Evolutionary conservation across 148 eudicot species (phyloP).

Genomic region (Persicaria maculosa): DNA sequence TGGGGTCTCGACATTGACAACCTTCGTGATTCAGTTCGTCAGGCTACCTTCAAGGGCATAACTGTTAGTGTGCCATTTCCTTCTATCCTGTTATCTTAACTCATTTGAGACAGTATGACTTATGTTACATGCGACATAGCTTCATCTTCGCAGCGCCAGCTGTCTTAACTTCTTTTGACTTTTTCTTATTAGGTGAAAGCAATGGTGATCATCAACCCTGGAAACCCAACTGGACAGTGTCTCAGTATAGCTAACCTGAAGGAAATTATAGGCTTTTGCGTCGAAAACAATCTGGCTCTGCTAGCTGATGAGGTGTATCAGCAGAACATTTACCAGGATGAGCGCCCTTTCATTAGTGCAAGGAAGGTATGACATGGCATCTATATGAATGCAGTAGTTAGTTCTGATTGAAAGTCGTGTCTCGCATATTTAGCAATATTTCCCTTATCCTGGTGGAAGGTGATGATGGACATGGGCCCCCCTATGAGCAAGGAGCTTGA

Average conservation of each 20-base stretch:
- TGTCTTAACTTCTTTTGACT: neutral
- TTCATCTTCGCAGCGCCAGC: neutral
- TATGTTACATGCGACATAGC: neutral
- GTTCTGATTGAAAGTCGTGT: neutral
- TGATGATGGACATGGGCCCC: slow-evolving; percentile 81
- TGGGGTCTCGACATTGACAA: slow-evolving; percentile 93
- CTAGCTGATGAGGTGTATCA: slow-evolving; percentile 98
- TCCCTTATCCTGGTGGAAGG: slow-evolving; percentile 31
- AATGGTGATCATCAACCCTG: slow-evolving; percentile 99
- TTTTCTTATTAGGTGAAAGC: slow-evolving; percentile 66
- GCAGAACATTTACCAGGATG: slow-evolving; percentile 95
- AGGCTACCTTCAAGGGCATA: slow-evolving; percentile 78
- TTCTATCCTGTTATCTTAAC: slow-evolving; percentile 4
- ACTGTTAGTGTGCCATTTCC: slow-evolving; percentile 44
- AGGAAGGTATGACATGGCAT: slow-evolving; percentile 55
- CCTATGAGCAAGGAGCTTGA: slow-evolving; percentile 78
- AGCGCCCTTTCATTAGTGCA: slow-evolving; percentile 89
- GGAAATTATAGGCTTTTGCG: slow-evolving; percentile 71
- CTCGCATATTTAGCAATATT: slow-evolving; percentile 8
- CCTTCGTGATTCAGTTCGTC: slow-evolving; percentile 67
- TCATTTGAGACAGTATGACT: slow-evolving; percentile 8
- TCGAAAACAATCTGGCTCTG: slow-evolving; percentile 67
- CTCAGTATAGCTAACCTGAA: slow-evolving; percentile 75
- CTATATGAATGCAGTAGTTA: neutral
- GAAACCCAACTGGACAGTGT: slow-evolving; percentile 99